Base-by-base conservation (phyloP, 2,329 filamentous ascomycete species). In the Fusarium veterinarium region DNA sequence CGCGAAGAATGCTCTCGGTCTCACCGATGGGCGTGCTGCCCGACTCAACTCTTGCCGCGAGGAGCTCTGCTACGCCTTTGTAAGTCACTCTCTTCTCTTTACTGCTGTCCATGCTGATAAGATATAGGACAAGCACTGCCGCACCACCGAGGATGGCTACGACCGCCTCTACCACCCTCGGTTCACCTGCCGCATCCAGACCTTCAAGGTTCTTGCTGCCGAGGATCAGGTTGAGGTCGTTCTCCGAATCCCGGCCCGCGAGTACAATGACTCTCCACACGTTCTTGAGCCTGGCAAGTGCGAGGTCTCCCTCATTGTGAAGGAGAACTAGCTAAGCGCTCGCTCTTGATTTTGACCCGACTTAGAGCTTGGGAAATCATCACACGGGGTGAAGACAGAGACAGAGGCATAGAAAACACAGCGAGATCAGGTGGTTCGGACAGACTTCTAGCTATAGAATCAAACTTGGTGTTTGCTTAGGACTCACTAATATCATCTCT, bases 201-300 rank as follows among this genome's bases (percentile, higher is more conserved):
- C 31, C 20, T 58, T 72, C 65, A 56, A 59, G 35, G 31, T 38
- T 46, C 19, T 71, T 3, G 44, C 41, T 13, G 28, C 30, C 4
- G 42, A 59, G 25, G 48, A 45, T 11, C 57, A 63, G 57, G 66
- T 73, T 44, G 70, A 73, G 33, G 25, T 73, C 6, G 59, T 59
- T 52, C 48, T 73, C 40, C 70, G 67, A 7, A 63, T 73, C 46
- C 55, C 70, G 9, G 48, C 41, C 5, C 31, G 35, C 12, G 65
- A 72, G 66, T 72, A 73, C 33, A 72, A 58, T n/a, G 65, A 73
- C 0, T 71, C 60, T 9, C 70, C 69, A 25, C 70, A 73, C 30
- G 52, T 45, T 23, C 57, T 73, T 20, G 48, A 51, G 17, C 67
- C 70, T 5, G 70, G 61, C 8, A 66, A 60, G 40, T 40, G n/a